Evolutionary conservation across 2,329 filamentous ascomycete genomes (phyloP), one percentile per base, ranked within the genome.

Genomic region (Pestalotiopsis sp.): DNA sequence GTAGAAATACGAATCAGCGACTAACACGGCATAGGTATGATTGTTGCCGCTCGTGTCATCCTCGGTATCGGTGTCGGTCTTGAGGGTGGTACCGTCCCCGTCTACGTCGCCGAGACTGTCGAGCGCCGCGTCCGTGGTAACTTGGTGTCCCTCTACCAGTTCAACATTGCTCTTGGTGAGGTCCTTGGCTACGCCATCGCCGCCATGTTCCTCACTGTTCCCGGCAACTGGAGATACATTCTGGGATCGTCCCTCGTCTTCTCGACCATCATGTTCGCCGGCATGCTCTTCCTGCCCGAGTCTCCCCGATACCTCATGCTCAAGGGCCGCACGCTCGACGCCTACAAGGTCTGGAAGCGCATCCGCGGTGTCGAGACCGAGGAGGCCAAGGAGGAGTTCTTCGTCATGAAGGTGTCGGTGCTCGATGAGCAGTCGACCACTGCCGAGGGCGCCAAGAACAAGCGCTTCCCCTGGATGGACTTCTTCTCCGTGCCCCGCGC

Each of bases 81-180:
- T 2, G 91, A 93, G 76, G 91, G 91, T 64, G 91, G 91, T 76
- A 93, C 91, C 0, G 91, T 93, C 4, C 91, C 91, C 0, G 89
- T 93, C 66, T 93, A 93, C 71, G 91, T 93, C 38, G 91, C 91
- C 1, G 91, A 93, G 78, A 91, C 89, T 0, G 91, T 93, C 58
- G 90, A 91, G 73, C 84, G 88, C 39, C 85, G 84, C 69, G 84
- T 92, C 27, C 88, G 91, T 73, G 91, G 91, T 72, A 93, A 93
- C 77, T 80, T 93, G 64, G 91, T 93, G 1, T 92, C 90, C 0
- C 82, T 93, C 0, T 93, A 93, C 77, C 92, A 93, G 76, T 88
- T 93, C 79, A 93, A 92, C 80, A 93, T 93, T 74, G 92, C 92
- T 0, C 84, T 93, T 0, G 91, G 91, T 36, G 91, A 93, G 73